Base-by-base conservation (phyloP, 495 filamentous ascomycete genomes). In the Podospora fimiseda region DNA sequence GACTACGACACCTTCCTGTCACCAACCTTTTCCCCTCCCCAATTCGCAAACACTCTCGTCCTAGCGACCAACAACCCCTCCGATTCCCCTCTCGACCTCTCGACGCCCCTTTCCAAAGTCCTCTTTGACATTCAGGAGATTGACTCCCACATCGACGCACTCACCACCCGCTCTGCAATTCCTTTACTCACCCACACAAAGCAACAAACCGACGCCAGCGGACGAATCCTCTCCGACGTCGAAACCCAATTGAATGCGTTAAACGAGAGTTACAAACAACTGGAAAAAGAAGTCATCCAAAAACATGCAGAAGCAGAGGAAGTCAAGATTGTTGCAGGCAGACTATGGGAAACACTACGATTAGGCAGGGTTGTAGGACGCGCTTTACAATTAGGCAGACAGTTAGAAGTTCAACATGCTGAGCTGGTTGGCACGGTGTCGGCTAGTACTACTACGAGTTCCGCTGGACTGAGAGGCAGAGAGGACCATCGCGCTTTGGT, bases 91-190 rank as follows among this genome's bases (percentile, higher is more conserved):
- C 76, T 97, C 62, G 93, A 96, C 72, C 85, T 97, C 50, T 88
- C 90, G 5, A 97, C 93, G 30, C 93, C 93, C 2, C 80, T 97
- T 33, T 96, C 91, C 2, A 82, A 89, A 43, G 93, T 97, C 11
- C 80, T 97, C 15, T 99, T 99, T 69, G 93, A 99, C 70, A 81
- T 94, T 14, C 93, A 99, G 66, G 93, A 97, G 67, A 85, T 99
- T 54, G 91, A 97, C 70, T 95, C 90, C 1, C 89, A 96, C 63
- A 96, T 97, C 56, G 86, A 97, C 69, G 76, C 78, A 15, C 79
- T 99, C 20, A 95, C 91, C 41, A 93, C 88, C 43, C 82, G 84
- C 59, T 86, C 87, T 43, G 88, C 94, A 13, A 74, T 92, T 6
- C 87, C 90, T 1, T 75, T 97, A n/a, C 79, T 97, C 21, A 74